Conservation (phyloP, 2,329 filamentous ascomycete genomes). For the Botryotinia narcissicola region DNA sequence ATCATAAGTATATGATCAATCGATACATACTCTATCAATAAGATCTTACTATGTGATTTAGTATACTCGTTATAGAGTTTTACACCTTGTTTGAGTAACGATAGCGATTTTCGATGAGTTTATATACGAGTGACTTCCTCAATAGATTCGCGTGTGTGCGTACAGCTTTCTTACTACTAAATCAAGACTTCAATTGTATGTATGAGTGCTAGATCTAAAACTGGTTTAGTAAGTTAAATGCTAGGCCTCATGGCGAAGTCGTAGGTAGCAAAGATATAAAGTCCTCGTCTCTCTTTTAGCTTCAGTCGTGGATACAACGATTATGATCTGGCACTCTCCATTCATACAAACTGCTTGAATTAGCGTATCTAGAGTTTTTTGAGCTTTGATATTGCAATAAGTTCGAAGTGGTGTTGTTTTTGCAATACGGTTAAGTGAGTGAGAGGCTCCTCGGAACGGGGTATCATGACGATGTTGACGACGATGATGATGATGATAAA, state of each 20-base stretch:
- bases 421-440: fast-evolving
- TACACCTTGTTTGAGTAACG: too few relatives aligned
- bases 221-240: fast-evolving
- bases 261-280: background rate
- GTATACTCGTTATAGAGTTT: too few relatives aligned
- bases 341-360: too few relatives aligned
- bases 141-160: too few relatives aligned
- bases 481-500: background rate
- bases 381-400: background rate
- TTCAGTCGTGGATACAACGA: background rate
- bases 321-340: too few relatives aligned
- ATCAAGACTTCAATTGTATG: too few relatives aligned
- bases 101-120: too few relatives aligned
- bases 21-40: too few relatives aligned
- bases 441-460: background rate
- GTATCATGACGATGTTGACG: background rate
- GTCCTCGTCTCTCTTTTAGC: background rate
- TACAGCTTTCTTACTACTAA: too few relatives aligned
- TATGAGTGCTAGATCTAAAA: background rate
- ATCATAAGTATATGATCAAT: too few relatives aligned
- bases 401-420: background rate
- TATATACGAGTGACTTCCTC: too few relatives aligned
- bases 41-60: too few relatives aligned
- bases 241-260: fast-evolving
- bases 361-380: background rate